Base-by-base conservation (phyloP, 2,329 filamentous ascomycete genomes). In the Cladosporium sp. region DNA sequence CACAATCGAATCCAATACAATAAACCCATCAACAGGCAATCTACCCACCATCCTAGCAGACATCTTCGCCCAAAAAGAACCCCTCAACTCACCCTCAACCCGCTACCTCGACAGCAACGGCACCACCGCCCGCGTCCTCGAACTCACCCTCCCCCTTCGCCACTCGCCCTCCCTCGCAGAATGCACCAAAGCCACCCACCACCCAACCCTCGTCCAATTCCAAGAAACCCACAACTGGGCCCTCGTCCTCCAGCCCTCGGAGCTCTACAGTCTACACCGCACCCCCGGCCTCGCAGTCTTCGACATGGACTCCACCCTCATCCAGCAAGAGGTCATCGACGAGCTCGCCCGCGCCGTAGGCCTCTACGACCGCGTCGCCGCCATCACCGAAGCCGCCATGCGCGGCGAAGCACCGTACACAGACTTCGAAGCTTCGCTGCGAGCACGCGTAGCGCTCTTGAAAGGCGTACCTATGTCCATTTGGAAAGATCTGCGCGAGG, bases 271-370 rank as follows among this genome's bases (percentile, higher is more conserved):
- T 6, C 21, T 43, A n/a, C 75, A 76, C 61, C 63, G 63, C 46
- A 59, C 61, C 1, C 71, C 75, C 6, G 87, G 94, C 10, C 83
- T 98, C 13, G 93, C 94, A 3, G 92, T 97, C 34, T 99, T 99
- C 75, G 95, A 99, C 78, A 99, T 99, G 95, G 95, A 99, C 81
- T 95, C 91, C 78, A 99, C 95, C 0, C 85, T 99, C 67, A 98
- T 99, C 76, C 91, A 94, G 63, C 93, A 99, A 78, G 95, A 99
- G 81, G 93, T 97, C 67, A 98, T 99, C 75, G 95, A 99, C 78
- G 89, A 98, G 73, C 89, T 99, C 65, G 95, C 95, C 4, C 88
- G 90, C 63, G 90, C 90, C 43, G 87, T 97, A 2, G 91, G 92
- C 61, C 66, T 71, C 34, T 77, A 78, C 67, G 88, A 88, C 62